Evolutionary conservation across 768 basidiomycete genomes (phyloP).

Genomic region (Epithele typhae): DNA sequence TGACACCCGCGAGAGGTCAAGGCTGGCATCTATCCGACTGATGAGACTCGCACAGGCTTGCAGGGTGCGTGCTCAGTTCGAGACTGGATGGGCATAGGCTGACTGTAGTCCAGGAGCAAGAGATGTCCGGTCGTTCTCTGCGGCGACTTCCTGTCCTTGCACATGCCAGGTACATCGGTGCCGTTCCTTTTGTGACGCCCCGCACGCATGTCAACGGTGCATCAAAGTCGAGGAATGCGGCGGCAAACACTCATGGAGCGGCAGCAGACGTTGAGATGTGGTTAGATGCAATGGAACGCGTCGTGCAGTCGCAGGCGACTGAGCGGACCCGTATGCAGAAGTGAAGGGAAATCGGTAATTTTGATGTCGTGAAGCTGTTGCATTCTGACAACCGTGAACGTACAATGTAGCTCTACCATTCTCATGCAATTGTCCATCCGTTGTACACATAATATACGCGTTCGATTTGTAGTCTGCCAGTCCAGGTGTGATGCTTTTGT

Average conservation of each 20-base stretch:
- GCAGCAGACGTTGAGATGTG: constrained; percentile 56
- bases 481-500: too few species aligned
- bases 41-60: constrained; percentile 72
- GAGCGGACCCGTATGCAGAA: constrained; percentile 45
- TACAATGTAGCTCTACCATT: too few species aligned
- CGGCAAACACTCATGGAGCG: too few species aligned
- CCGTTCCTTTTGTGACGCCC: constrained; percentile 27
- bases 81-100: not conserved
- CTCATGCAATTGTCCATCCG: too few species aligned
- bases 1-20: constrained; percentile 45
- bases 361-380: not conserved
- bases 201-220: constrained; percentile 1
- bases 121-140: constrained; percentile 90
- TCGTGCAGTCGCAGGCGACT: constrained; percentile 53
- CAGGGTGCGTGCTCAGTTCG: constrained; percentile 47
- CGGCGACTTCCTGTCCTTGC: constrained; percentile 93
- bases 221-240: not conserved
- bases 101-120: constrained; percentile 44
- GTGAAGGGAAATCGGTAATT: not conserved
- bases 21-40: constrained; percentile 52
- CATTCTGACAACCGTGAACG: too few species aligned
- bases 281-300: constrained; percentile 82
- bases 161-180: constrained; percentile 75
- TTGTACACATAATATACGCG: too few species aligned
- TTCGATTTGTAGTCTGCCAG: too few species aligned